A percentile compares a stretch with the other conserved stretches of the same genome.
These are phyloP conservation scores for Colletotrichum sp. DNA, from an alignment of 2,329 filamentous ascomycete genomes.

Conservation along the genomic window DNA sequence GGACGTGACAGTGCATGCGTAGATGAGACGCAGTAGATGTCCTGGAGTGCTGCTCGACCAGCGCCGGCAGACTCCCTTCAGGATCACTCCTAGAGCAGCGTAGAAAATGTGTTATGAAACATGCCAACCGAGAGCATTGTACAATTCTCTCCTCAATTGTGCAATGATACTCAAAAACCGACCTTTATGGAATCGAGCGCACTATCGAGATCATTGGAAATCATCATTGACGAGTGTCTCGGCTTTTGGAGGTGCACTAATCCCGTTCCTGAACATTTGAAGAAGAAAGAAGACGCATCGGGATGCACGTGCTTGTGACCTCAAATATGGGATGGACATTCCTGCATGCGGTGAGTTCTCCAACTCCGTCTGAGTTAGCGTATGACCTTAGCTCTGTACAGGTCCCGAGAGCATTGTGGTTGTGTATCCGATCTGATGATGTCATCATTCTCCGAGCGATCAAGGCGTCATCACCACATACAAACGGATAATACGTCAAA, in stretches of 20 bases:
- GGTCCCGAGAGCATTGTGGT: neutral
- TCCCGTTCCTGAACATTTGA: neutral
- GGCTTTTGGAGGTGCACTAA: neutral
- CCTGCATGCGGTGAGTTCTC: neutral
- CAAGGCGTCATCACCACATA: neutral
- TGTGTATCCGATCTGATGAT: neutral
- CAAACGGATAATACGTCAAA: neutral
- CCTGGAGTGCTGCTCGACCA: neutral
- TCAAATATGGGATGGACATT: neutral
- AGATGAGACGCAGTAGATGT: neutral
- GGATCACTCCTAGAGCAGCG: neutral
- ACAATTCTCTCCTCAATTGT: neutral
- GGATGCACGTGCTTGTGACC: neutral
- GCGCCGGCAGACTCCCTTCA: neutral
- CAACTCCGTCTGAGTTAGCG: neutral
- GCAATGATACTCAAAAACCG: neutral
- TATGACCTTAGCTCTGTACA: neutral
- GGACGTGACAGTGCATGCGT: neutral
- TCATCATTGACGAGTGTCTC: neutral
- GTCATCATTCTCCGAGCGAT: neutral
- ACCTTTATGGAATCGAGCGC: neutral
- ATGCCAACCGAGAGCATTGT: neutral
- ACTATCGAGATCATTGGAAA: neutral
- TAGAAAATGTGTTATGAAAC: neutral
- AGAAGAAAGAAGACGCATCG: neutral